These are phyloP conservation scores for Ceratopteris richardii DNA, from an alignment of 75 land plant species.

Conservation along the genomic window DNA sequence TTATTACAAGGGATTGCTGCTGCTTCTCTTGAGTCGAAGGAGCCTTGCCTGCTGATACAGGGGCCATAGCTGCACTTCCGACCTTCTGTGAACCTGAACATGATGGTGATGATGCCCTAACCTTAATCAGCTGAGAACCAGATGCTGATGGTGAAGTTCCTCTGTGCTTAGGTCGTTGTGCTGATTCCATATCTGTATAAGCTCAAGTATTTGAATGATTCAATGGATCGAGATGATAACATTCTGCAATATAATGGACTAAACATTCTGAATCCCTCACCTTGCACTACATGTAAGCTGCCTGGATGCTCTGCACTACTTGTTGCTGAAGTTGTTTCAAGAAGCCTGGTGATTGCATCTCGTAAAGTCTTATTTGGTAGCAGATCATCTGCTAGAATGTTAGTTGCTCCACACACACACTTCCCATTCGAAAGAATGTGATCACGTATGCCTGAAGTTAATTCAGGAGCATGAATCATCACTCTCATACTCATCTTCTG, in stretches of 20 bases:
- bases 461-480: no score
- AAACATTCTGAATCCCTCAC: constrained; percentile 13
- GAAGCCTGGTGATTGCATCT: constrained; percentile 54
- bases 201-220: no score
- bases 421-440: constrained; percentile 55
- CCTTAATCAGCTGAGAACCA: constrained; percentile 2
- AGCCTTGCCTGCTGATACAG: no score
- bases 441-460: constrained; percentile 63
- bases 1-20: neutral
- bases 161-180: constrained; percentile 40
- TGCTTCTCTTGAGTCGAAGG: no score
- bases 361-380: constrained; percentile 75
- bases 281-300: constrained; percentile 57
- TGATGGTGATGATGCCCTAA: no score
- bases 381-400: constrained; percentile 78
- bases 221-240: no score
- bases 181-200: constrained; percentile 67
- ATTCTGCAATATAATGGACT: no score
- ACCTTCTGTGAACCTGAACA: no score
- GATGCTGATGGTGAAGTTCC: constrained; percentile 44
- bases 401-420: constrained; percentile 79
- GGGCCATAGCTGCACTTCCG: no score
- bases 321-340: constrained; percentile 47
- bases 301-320: constrained; percentile 87
- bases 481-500: no score